A percentile compares a stretch with the other conserved stretches of the same genome.
Conservation (phyloP, 495 filamentous ascomycete species). For the Podospora tetraspora region DNA sequence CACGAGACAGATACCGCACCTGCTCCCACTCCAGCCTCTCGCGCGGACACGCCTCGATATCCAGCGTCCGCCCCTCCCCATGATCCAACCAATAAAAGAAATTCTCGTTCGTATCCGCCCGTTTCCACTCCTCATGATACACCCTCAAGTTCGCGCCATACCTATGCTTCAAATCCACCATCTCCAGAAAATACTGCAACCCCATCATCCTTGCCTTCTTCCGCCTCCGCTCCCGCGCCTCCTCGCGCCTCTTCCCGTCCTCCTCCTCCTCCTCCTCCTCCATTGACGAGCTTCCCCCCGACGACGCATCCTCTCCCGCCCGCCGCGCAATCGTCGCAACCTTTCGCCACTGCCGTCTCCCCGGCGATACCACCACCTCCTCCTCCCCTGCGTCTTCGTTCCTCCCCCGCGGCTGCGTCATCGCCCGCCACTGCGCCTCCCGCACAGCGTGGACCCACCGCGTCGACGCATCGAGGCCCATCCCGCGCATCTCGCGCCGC, state of each 20-base stretch:
- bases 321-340: conserved; percentile 62
- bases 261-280: conserved; percentile 36
- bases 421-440: conserved; percentile 56
- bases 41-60: conserved; percentile 56
- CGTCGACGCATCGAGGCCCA: conserved; percentile 59
- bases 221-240: conserved; percentile 42
- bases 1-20: conserved; percentile 66
- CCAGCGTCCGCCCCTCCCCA: conserved; percentile 60
- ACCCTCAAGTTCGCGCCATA: conserved; percentile 79
- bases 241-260: conserved; percentile 38
- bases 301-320: conserved; percentile 51
- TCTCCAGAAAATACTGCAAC: conserved; percentile 84
- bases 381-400: not conserved
- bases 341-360: conserved; percentile 70
- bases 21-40: conserved; percentile 62
- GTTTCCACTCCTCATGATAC: conserved; percentile 83
- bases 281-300: conserved; percentile 12
- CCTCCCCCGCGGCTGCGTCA: conserved; percentile 46
- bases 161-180: conserved; percentile 86
- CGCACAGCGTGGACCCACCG: conserved; percentile 65
- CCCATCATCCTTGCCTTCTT: conserved; percentile 74
- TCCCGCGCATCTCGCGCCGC: conserved; percentile 58
- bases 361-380: conserved; percentile 26
- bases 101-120: conserved; percentile 68
- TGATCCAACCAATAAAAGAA: conserved; percentile 97